Base-by-base conservation (phyloP, 169 alveolate genomes). In the Eimeria tenella region DNA sequence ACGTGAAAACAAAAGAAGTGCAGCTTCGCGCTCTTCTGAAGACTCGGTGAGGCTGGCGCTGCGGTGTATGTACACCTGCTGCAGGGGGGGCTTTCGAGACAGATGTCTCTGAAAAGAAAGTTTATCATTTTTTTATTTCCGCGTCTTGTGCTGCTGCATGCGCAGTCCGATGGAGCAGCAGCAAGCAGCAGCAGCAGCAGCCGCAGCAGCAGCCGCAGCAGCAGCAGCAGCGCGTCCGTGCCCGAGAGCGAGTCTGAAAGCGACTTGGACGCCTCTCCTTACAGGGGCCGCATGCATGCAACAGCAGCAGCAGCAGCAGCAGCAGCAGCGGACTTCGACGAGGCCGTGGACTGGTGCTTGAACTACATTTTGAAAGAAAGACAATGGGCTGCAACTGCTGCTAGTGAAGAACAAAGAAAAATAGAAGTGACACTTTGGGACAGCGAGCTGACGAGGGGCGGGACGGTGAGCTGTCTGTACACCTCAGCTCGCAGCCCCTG, bases 151-250 rank as follows among this genome's bases (percentile, higher is more conserved):
- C 42, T 31, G 4, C 17, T 50, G n/a, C 23, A 42, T 74, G 17
- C 10, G 68, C 49, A 25, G 82, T 6, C 17, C 8, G 55, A 49
- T 6, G 73, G 31, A 9, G 63, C 73, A 55, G 19, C 31, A 13
- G 63, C 17, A 10, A 60, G 63, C 89, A 53, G 79, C 79, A 70
- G 89, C 89, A 79, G 50, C 73, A 50, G 62, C 84, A 49, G 62
- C 23, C 11, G 88, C 5, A 53, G 52, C 50, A 79, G 68, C 88
- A 53, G 88, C 88, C 11, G 71, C 53, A 53, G 63, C 42, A 77
- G 86, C 65, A 77, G 86, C 17, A 77, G 87, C n/a, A 52, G 70
- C 25, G n/a, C n/a, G n/a, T n/a, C n/a, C n/a, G n/a, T n/a, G n/a
- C n/a, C n/a, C n/a, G n/a, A n/a, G n/a, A n/a, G n/a, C 77, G 31